Percentiles rank a stretch among this genome's conserved stretches.
Conservation (phyloP, 495 filamentous ascomycete species). For the Penicillium pancosmium region DNA sequence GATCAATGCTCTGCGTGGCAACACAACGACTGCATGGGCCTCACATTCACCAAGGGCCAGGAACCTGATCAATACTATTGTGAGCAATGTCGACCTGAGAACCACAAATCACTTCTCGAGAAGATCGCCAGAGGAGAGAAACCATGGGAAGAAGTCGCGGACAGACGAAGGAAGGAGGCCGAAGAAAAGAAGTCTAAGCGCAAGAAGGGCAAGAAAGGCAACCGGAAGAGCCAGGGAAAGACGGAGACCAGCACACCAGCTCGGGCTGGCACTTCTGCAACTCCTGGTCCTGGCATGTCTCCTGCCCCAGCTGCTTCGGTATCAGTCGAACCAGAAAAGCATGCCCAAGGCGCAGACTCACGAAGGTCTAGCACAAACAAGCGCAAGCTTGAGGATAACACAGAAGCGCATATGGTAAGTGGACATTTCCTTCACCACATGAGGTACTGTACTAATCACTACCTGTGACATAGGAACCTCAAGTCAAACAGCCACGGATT, state of each 20-base stretch:
- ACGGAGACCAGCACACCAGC: constrained; percentile 38
- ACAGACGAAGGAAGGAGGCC: constrained; percentile 53
- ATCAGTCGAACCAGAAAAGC: constrained; percentile 38
- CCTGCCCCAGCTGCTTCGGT: constrained; percentile 24
- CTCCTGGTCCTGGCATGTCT: constrained; percentile 30
- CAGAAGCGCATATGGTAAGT: constrained; percentile 42
- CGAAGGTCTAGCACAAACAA: constrained; percentile 42
- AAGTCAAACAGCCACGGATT: constrained; percentile 44
- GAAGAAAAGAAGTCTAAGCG: constrained; percentile 52
- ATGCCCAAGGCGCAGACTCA: constrained; percentile 30
- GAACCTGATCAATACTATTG: constrained; percentile 84
- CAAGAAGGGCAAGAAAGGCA: constrained; percentile 52
- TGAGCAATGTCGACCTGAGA: constrained; percentile 82
- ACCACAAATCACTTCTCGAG: constrained; percentile 74
- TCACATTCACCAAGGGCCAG: constrained; percentile 73
- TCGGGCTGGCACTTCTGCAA: constrained; percentile 33
- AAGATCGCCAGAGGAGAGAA: constrained; percentile 77
- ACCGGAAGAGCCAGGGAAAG: constrained; percentile 43
- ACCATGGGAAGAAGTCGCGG: constrained; percentile 75
- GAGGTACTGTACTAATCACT: constrained; percentile 13
- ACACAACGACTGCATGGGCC: constrained; percentile 92
- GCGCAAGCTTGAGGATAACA: constrained; percentile 47
- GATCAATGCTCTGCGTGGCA: constrained; percentile 93
- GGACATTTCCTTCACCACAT: background rate
- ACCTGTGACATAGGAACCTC: constrained; percentile 34